phyloP scores from a whole-genome alignment of 23 red algal genomes.

The Gracilaria caudata region DNA sequence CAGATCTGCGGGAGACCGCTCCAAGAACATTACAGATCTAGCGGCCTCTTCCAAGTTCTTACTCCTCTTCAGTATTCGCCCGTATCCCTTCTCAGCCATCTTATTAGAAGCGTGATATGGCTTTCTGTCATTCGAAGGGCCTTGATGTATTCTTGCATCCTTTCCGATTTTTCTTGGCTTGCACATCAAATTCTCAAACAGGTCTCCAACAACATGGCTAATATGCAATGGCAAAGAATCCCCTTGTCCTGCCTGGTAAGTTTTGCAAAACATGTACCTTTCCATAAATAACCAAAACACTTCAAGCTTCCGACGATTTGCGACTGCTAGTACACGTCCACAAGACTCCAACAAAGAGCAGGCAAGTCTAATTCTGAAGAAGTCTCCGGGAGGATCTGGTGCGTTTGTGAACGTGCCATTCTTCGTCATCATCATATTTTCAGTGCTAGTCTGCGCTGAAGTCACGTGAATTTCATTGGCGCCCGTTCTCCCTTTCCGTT shows the following conservation, averaged over 20 bases:
- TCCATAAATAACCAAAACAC: conserved; percentile 70
- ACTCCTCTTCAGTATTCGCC: background rate
- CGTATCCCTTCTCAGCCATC: background rate
- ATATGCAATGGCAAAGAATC: conserved; percentile 65
- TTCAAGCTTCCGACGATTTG: conserved; percentile 57
- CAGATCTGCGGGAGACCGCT: conserved; percentile 26
- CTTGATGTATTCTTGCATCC: background rate
- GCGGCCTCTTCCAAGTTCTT: conserved; percentile 44
- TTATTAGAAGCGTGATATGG: background rate
- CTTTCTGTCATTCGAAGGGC: background rate
- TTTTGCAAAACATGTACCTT: conserved; percentile 65
- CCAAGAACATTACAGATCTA: conserved; percentile 18
- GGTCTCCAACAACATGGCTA: conserved; percentile 50
- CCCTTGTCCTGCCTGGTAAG: conserved; percentile 59
- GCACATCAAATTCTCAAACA: conserved; percentile 50
- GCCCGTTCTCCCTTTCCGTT: conserved; percentile 1
- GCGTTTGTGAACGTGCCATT: conserved; percentile 41
- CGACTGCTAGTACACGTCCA: conserved; percentile 50
- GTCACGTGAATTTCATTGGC: background rate
- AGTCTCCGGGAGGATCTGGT: conserved; percentile 78
- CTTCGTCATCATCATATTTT: background rate
- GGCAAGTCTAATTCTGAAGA: conserved; percentile 76
- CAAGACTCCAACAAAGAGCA: conserved; percentile 78
- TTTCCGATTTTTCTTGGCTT: conserved; percentile 26
- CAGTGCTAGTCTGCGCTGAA: conserved; percentile 2